These are phyloP conservation scores for Hydnum rufescens DNA, from an alignment of 768 basidiomycete genomes.

Conservation along the genomic window DNA sequence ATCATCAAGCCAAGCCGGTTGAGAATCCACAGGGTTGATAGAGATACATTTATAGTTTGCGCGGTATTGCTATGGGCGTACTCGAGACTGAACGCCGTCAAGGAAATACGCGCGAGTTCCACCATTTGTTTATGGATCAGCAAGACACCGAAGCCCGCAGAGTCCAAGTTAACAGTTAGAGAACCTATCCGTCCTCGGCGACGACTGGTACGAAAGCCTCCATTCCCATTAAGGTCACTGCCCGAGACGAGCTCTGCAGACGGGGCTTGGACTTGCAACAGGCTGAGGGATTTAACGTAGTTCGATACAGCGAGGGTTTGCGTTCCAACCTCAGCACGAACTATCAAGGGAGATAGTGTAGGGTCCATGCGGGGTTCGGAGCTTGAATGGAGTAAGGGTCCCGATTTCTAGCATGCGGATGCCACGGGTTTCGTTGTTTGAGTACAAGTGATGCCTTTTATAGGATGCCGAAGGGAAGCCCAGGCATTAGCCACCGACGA, in stretches of 20 bases:
- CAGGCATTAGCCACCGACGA: conserved; percentile 58
- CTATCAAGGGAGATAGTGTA: conserved; percentile 73
- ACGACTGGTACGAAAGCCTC: conserved; percentile 75
- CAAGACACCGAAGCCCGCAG: conserved; percentile 85
- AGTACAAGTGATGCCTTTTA: conserved; percentile 52
- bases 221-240: conserved; percentile 45
- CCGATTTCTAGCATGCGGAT: conserved; percentile 96
- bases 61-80: conserved; percentile 75
- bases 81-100: conserved; percentile 62
- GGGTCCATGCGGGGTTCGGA: conserved; percentile 36
- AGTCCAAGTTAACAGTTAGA: conserved; percentile 47
- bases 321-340: conserved; percentile 69
- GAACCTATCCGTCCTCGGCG: conserved; percentile 42
- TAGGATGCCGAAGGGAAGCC: conserved; percentile 69
- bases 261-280: conserved; percentile 66
- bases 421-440: conserved; percentile 38
- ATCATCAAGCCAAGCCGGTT: conserved; percentile 88
- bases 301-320: conserved; percentile 75
- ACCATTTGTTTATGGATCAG: conserved; percentile 69
- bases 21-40: conserved; percentile 88
- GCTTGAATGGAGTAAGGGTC: conserved; percentile 71
- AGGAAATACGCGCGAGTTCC: conserved; percentile 75
- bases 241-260: conserved; percentile 29
- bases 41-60: conserved; percentile 55
- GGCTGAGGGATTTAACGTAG: conserved; percentile 65